phyloP scores from a whole-genome alignment of 345 rosid genomes.

The Brassica juncea region DNA sequence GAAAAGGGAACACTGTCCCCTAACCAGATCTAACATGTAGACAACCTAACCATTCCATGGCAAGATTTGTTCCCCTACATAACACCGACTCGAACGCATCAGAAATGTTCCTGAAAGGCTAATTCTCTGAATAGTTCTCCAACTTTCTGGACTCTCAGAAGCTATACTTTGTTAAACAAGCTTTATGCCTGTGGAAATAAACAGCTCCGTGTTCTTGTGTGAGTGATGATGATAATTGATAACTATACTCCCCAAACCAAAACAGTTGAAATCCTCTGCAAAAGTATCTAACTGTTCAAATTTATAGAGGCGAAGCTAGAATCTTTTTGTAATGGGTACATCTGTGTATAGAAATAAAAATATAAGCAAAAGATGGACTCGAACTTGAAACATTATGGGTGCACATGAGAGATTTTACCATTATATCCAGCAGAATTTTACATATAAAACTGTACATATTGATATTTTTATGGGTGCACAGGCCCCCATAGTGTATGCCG shows the following conservation, averaged over 20 bases:
- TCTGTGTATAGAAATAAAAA: no score
- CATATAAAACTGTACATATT: no score
- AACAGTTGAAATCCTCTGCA: slow-evolving; percentile 21
- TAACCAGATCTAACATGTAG: slow-evolving; percentile 2
- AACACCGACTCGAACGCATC: slow-evolving; percentile 1
- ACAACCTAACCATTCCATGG: not conserved
- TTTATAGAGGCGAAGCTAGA: not conserved
- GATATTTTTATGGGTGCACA: no score
- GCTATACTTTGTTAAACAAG: slow-evolving; percentile 23
- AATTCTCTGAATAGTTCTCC: slow-evolving; percentile 20
- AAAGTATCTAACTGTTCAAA: slow-evolving; percentile 26
- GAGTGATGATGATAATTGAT: slow-evolving; percentile 14
- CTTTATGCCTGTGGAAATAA: not conserved
- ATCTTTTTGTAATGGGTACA: no score
- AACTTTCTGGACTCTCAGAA: slow-evolving; percentile 10
- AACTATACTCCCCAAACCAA: slow-evolving; percentile 31
- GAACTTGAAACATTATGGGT: no score
- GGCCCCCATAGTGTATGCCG: no score
- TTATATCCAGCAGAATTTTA: no score
- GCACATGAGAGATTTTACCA: no score
- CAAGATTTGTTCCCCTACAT: not conserved
- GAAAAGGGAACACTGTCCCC: not conserved
- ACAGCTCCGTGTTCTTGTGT: slow-evolving; percentile 30
- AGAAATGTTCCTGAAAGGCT: slow-evolving; percentile 15
- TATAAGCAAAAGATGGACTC: no score